Percentiles rank a stretch among this genome's conserved stretches.
These are phyloP conservation scores for Aristolochia fimbriata DNA, from an alignment of 164 flowering plant species.

Conservation along the genomic window DNA sequence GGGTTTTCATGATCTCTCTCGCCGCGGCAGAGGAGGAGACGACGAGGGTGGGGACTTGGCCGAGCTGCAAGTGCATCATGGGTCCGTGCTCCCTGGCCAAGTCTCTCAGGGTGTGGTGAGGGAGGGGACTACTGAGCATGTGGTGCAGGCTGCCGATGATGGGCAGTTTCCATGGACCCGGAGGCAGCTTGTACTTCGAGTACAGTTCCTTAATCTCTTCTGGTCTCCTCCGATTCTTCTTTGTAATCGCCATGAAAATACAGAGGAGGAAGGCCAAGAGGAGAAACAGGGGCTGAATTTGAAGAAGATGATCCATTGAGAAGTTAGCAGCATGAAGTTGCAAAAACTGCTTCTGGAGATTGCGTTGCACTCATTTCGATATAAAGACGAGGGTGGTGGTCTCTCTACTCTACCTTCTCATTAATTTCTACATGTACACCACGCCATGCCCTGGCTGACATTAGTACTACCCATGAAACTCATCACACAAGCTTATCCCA, in stretches of 20 bases:
- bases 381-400: too few relatives aligned
- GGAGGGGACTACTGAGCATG: background rate
- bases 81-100: slow-evolving; percentile 6
- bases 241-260: too few relatives aligned
- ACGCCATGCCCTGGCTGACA: too few relatives aligned
- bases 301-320: background rate
- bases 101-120: slow-evolving; percentile 3
- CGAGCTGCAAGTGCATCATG: slow-evolving; percentile 5
- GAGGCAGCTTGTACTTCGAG: slow-evolving; percentile 3
- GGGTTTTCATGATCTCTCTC: background rate
- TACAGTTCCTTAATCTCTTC: background rate
- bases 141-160: slow-evolving; percentile 7
- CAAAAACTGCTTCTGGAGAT: too few relatives aligned
- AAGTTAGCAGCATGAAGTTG: too few relatives aligned
- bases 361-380: too few relatives aligned
- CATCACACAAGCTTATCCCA: too few relatives aligned
- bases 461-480: too few relatives aligned
- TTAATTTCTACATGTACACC: too few relatives aligned
- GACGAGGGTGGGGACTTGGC: slow-evolving; percentile 6
- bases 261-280: background rate
- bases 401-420: too few relatives aligned
- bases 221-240: too few relatives aligned
- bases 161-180: slow-evolving; percentile 8
- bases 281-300: background rate
- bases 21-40: slow-evolving; percentile 16